Evolutionary conservation across 257 asterid genomes (phyloP).

Genomic region (Knoxia roxburghii): DNA sequence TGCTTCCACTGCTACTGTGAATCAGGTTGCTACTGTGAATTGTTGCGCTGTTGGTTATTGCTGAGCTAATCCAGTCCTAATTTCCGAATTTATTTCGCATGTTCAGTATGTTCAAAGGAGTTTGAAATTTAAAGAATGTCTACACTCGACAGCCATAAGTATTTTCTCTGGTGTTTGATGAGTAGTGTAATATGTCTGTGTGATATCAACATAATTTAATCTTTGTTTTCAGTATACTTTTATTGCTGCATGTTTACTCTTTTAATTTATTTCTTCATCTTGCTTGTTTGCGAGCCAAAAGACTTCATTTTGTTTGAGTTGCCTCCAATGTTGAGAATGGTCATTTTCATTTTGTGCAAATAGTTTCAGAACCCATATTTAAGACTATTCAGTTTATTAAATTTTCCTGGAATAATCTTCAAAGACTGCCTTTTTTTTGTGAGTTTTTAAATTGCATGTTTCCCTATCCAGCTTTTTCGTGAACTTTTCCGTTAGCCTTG

Average conservation of each 20-base stretch:
- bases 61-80: neutral
- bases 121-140: neutral
- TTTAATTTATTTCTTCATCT: neutral
- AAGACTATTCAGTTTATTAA: neutral
- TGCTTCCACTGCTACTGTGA: conserved; percentile 54
- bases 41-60: neutral
- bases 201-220: neutral
- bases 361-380: neutral
- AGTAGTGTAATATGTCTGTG: neutral
- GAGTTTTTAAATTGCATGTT: neutral
- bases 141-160: too few species aligned
- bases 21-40: conserved; percentile 47
- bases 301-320: neutral
- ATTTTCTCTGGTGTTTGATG: neutral
- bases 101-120: neutral
- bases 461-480: neutral
- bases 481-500: neutral
- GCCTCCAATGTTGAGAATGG: neutral
- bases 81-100: neutral
- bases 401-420: neutral
- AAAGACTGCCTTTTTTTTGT: neutral
- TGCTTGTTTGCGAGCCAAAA: neutral
- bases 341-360: neutral
- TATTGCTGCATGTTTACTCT: neutral
- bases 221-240: neutral